Conservation (phyloP, 2,329 filamentous ascomycete species). For the Stachybotrys elegans region DNA sequence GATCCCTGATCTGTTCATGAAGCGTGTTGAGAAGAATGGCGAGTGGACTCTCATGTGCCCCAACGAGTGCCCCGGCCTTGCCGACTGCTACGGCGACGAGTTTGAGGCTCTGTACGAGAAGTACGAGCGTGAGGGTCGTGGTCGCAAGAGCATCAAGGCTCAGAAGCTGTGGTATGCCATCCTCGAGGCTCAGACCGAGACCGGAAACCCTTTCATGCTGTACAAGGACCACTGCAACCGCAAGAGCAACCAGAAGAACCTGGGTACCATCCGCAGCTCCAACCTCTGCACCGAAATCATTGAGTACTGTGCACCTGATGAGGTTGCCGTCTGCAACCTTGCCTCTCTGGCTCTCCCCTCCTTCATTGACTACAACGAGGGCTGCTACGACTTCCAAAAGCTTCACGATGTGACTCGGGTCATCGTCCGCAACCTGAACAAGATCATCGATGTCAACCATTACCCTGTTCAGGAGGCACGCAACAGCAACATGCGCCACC, state of each 20-base stretch:
- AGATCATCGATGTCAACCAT: conserved; percentile 96
- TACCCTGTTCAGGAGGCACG: conserved; percentile 93
- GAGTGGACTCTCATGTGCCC: conserved; percentile 99
- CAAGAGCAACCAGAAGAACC: conserved; percentile 99
- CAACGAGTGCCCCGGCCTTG: conserved; percentile 89
- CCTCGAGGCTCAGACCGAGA: conserved; percentile 96
- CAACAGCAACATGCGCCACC: conserved; percentile 96
- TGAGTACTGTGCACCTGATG: conserved; percentile 94
- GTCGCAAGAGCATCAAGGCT: conserved; percentile 87
- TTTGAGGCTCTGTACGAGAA: conserved; percentile 92
- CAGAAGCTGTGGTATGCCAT: conserved; percentile 99
- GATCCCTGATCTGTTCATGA: conserved; percentile 99
- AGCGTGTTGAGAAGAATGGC: conserved; percentile 93
- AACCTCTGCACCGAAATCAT: conserved; percentile 99
- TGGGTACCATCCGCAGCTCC: conserved; percentile 96
- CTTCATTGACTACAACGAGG: conserved; percentile 80
- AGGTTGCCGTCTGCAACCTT: conserved; percentile 98
- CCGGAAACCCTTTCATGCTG: conserved; percentile 98
- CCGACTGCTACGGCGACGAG: conserved; percentile 95
- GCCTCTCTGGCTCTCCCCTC: conserved; percentile 89
- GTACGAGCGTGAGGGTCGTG: conserved; percentile 84
- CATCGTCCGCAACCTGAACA: conserved; percentile 93
- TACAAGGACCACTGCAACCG: conserved; percentile 98
- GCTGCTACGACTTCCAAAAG: conserved; percentile 92
- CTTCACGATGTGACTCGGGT: conserved; percentile 92